Evolutionary conservation across 768 basidiomycete species (phyloP).

Genomic region (Mycena capillaripes): DNA sequence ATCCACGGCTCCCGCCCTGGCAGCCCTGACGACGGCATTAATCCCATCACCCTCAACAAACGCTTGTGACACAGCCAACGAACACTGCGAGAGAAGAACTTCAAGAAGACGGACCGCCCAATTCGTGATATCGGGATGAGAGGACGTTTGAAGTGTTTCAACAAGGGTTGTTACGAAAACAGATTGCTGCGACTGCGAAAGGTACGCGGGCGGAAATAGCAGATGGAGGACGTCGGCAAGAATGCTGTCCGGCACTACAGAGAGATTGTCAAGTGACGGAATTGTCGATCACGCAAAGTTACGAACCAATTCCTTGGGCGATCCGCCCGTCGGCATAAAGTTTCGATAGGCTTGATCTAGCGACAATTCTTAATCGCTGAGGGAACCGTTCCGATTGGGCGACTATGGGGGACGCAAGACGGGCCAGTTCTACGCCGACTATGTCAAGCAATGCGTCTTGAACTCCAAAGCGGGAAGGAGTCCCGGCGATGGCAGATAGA

Average conservation of each 20-base stretch:
- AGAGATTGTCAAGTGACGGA: background rate
- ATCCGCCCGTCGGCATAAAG: slow-evolving; percentile 53
- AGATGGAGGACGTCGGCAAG: slow-evolving; percentile 55
- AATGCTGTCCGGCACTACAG: slow-evolving; percentile 44
- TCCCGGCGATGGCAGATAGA: slow-evolving; percentile 48
- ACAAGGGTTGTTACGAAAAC: slow-evolving; percentile 48
- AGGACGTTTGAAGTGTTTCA: slow-evolving; percentile 45
- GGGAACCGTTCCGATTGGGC: slow-evolving; percentile 47
- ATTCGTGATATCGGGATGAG: slow-evolving; percentile 49
- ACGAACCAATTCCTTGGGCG: slow-evolving; percentile 40
- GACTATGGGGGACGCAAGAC: slow-evolving; percentile 49
- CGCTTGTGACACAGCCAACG: slow-evolving; percentile 42
- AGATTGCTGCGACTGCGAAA: slow-evolving; percentile 43
- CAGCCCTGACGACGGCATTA: slow-evolving; percentile 49
- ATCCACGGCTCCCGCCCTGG: slow-evolving; percentile 50
- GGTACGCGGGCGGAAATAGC: slow-evolving; percentile 47
- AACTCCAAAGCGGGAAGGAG: slow-evolving; percentile 49
- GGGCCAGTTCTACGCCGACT: slow-evolving; percentile 49
- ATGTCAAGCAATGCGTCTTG: slow-evolving; percentile 49
- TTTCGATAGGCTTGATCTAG: slow-evolving; percentile 51
- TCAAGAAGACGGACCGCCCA: slow-evolving; percentile 54
- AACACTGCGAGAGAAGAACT: slow-evolving; percentile 45
- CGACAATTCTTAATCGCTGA: slow-evolving; percentile 42
- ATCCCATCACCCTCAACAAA: slow-evolving; percentile 53
- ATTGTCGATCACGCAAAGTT: background rate